Evolutionary conservation across 2,329 filamentous ascomycete genomes (phyloP), one percentile per base, ranked within the genome.

Genomic region (Nigrospora oryzae): DNA sequence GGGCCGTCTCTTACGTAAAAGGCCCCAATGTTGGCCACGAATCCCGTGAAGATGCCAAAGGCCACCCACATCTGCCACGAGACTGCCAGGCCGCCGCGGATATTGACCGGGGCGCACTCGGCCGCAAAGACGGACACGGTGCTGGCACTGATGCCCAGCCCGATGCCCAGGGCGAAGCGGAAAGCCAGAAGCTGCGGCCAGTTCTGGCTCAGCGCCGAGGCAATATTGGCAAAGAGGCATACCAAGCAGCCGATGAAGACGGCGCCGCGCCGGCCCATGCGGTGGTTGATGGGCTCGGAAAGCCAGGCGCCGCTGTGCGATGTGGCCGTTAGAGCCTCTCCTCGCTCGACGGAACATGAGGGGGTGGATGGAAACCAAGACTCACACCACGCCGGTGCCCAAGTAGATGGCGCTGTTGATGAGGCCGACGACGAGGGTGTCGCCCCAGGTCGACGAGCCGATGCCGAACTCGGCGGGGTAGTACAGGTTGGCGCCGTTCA

Each of bases 21-120:
- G 36, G 85, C 77, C 4, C 73, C 77, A 30, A 86, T 67, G 54
- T 85, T 86, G 49, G 81, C 81, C 46, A 70, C 75, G 44, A 75
- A 81, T 11, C 83, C 84, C 16, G 85, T 65, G 60, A 85, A 81
- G 53, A 86, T 84, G 36, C 78, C 78, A 68, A 66, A 84, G 63
- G 48, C 79, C 1, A 66, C 70, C 69, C 71, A 79, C 15, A 78
- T 57, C 56, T 78, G 74, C 71, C 73, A 78, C 0, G 65, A 70
- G 70, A 75, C 77, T 35, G 75, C 73, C 4, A 78, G 56, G 6
- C 68, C 72, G 11, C 74, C 74, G 5, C 74, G 70, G 46, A 77
- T 75, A n/a, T 63, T 61, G 2, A 72, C 66, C 0, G 75, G 75
- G 0, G 71, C 62, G 47, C 71, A 74, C 48, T 78, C 75, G 1